phyloP scores from a whole-genome alignment of 805 yeast genomes.

The Candida coquimbonensis region DNA sequence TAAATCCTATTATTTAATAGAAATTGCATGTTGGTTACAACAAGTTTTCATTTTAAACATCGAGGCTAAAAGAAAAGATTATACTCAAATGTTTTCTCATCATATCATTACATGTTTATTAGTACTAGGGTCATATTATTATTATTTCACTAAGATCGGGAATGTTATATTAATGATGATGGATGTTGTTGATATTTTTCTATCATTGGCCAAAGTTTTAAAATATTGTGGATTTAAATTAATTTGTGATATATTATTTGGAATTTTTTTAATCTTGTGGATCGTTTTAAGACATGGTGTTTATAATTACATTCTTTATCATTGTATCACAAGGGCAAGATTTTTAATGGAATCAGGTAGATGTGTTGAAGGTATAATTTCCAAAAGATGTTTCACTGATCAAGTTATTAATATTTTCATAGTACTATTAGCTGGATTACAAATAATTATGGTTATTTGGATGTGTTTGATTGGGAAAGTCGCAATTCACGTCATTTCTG shows the following conservation, averaged over 20 bases:
- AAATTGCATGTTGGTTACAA: conserved; percentile 74
- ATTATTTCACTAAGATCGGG: conserved; percentile 70
- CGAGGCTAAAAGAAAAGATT: conserved; percentile 77
- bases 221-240: conserved; percentile 59
- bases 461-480: conserved; percentile 66
- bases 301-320: conserved; percentile 60
- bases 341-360: conserved; percentile 37
- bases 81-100: conserved; percentile 80
- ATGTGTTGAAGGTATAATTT: conserved; percentile 29
- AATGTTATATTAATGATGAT: conserved; percentile 69
- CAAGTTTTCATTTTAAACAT: conserved; percentile 71
- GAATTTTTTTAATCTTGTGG: conserved; percentile 64
- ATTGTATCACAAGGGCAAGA: conserved; percentile 43
- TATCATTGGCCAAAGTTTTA: conserved; percentile 68
- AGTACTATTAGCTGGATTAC: conserved; percentile 55
- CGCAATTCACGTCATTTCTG: conserved; percentile 60
- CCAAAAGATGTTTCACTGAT: conserved; percentile 45
- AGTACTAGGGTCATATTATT: conserved; percentile 63
- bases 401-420: conserved; percentile 39
- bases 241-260: conserved; percentile 64
- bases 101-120: conserved; percentile 74
- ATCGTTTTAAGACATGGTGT: conserved; percentile 63
- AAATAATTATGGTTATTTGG: conserved; percentile 64
- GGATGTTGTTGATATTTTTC: conserved; percentile 75
- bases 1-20: conserved; percentile 66